Percentiles rank a stretch among this genome's conserved stretches.
phyloP scores from a whole-genome alignment of 2,329 filamentous ascomycete genomes.

The Pseudogymnoascus sp. region DNA sequence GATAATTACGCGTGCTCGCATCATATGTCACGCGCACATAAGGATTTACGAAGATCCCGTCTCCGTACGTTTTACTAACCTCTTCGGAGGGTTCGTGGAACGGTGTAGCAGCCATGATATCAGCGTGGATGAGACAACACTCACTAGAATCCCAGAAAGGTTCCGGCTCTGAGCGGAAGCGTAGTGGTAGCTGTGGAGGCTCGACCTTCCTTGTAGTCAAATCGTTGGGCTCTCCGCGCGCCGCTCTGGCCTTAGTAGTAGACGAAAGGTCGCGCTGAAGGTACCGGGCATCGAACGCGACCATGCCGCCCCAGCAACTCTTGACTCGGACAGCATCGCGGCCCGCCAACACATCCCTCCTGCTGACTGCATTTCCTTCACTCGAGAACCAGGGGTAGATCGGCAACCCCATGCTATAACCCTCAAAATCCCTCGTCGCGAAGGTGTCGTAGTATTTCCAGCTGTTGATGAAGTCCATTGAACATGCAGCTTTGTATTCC shows the following conservation, averaged over 20 bases:
- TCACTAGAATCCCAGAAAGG: constrained; percentile 56
- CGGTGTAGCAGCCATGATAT: constrained; percentile 25
- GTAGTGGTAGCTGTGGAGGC: constrained; percentile 31
- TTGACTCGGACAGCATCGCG: constrained; percentile 59
- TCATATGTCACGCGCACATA: constrained; percentile 66
- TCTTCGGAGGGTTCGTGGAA: constrained; percentile 33
- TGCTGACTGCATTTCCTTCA: constrained; percentile 43
- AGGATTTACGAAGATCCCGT: constrained; percentile 64
- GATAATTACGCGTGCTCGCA: constrained; percentile 45
- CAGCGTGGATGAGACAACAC: constrained; percentile 50
- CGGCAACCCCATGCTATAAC: constrained; percentile 52
- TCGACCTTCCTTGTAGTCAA: constrained; percentile 24
- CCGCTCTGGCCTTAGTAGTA: not conserved
- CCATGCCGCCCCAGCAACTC: constrained; percentile 74
- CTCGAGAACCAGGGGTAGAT: constrained; percentile 60
- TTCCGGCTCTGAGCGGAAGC: constrained; percentile 51
- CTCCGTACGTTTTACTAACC: constrained; percentile 23
- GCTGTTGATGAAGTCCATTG: constrained; percentile 60
- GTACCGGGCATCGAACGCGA: constrained; percentile 53
- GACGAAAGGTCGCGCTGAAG: constrained; percentile 37
- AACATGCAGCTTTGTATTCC: constrained; percentile 60
- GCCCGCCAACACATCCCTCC: constrained; percentile 53
- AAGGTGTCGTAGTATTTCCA: constrained; percentile 68
- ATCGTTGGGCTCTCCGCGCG: constrained; percentile 10
- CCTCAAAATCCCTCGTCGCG: constrained; percentile 58